Evolutionary conservation across 2,329 filamentous ascomycete species (phyloP).

Genomic region (Calonectria crousiana): DNA sequence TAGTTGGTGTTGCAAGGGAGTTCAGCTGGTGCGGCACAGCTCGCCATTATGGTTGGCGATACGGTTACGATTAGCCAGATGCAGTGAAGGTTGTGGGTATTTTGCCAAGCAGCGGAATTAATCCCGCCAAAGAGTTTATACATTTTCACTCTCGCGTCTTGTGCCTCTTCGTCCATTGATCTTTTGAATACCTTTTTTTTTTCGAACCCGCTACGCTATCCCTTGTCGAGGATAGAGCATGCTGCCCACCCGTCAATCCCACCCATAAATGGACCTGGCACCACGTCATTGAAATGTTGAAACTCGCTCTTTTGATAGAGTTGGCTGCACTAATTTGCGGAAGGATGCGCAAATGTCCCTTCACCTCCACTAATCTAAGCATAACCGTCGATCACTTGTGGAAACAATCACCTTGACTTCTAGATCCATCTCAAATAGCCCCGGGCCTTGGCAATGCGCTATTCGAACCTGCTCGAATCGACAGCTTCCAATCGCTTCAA

Average conservation of each 20-base stretch:
- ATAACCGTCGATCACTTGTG: background rate
- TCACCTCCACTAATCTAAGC: background rate
- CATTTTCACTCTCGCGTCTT: background rate
- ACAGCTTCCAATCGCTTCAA: background rate
- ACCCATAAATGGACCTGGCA: background rate
- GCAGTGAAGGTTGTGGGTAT: background rate
- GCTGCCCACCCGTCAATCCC: background rate
- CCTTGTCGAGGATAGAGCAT: background rate
- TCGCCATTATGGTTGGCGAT: background rate
- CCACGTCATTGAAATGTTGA: background rate
- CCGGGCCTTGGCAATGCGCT: background rate
- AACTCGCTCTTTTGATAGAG: background rate
- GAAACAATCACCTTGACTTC: background rate
- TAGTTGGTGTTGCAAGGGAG: background rate
- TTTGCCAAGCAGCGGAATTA: background rate
- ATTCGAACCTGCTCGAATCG: background rate
- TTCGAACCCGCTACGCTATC: background rate
- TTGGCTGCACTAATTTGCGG: background rate
- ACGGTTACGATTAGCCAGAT: background rate
- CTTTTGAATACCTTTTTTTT: background rate
- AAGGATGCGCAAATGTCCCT: background rate
- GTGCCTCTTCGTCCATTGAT: background rate
- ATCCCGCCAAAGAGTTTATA: background rate
- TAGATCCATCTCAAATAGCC: background rate
- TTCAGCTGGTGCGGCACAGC: constrained; percentile 2